phyloP scores from a whole-genome alignment of 108 stramenopile genomes.

The Nannochloropsis salina region DNA sequence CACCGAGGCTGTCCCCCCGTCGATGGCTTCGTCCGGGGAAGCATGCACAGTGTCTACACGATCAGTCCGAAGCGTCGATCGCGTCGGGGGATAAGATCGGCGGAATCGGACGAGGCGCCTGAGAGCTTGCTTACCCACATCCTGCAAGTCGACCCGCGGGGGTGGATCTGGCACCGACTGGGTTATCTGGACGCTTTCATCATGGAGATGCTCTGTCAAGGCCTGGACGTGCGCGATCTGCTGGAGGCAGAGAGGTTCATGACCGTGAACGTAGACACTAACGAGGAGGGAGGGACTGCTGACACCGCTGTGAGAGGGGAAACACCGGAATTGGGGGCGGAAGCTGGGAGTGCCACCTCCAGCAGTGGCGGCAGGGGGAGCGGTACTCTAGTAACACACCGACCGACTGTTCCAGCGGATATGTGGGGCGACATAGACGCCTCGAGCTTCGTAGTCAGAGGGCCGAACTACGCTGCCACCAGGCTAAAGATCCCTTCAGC shows the following conservation, averaged over 20 bases:
- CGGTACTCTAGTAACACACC: neutral
- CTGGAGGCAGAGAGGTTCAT: conserved; percentile 68
- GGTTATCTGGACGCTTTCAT: conserved; percentile 69
- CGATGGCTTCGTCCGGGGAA: conserved; percentile 70
- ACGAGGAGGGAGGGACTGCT: conserved; percentile 23
- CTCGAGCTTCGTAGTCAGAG: conserved; percentile 75
- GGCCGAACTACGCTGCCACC: conserved; percentile 66
- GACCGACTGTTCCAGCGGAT: conserved; percentile 26
- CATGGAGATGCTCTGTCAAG: conserved; percentile 67
- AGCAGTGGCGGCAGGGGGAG: neutral
- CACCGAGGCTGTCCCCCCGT: conserved; percentile 67
- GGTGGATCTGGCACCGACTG: conserved; percentile 69
- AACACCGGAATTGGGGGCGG: neutral
- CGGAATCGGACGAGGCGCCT: conserved; percentile 34
- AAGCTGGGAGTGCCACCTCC: neutral
- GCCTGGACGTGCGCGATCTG: conserved; percentile 72
- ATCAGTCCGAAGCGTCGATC: conserved; percentile 48
- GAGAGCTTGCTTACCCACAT: conserved; percentile 76
- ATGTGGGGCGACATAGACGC: conserved; percentile 77
- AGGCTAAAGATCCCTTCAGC: conserved; percentile 72
- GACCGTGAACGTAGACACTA: conserved; percentile 53
- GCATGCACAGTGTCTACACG: conserved; percentile 72
- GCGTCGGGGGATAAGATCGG: conserved; percentile 26
- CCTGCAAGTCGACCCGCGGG: conserved; percentile 79
- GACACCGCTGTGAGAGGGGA: neutral